phyloP scores from a whole-genome alignment of 2,329 filamentous ascomycete genomes.

The Fusarium virguliforme region DNA sequence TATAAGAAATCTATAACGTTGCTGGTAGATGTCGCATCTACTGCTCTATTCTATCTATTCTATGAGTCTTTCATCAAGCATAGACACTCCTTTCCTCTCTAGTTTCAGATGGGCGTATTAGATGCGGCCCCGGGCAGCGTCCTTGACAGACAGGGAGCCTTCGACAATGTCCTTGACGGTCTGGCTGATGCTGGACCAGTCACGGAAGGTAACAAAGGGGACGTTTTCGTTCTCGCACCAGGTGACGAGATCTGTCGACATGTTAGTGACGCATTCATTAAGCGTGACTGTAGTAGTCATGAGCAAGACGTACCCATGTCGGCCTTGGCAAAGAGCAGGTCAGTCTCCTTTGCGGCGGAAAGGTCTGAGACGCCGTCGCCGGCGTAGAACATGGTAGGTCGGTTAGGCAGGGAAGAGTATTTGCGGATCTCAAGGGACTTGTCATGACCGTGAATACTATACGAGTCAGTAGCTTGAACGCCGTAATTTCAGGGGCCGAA shows the following conservation, averaged over 20 bases:
- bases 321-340: slow-evolving; percentile 93
- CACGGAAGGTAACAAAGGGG: slow-evolving; percentile 89
- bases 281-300: neutral
- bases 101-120: slow-evolving; percentile 37
- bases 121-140: slow-evolving; percentile 72
- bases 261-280: slow-evolving; percentile 15
- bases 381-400: slow-evolving; percentile 92
- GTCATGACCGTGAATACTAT: slow-evolving; percentile 91
- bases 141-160: slow-evolving; percentile 79
- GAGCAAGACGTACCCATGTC: slow-evolving; percentile 77
- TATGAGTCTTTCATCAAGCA: slow-evolving; percentile 30
- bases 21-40: slow-evolving; percentile 31
- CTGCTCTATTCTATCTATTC: slow-evolving; percentile 36
- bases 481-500: too few species aligned
- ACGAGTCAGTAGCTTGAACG: slow-evolving; percentile 18
- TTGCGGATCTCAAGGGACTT: slow-evolving; percentile 93
- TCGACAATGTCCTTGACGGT: slow-evolving; percentile 84
- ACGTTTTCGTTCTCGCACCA: slow-evolving; percentile 89
- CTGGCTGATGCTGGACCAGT: slow-evolving; percentile 84
- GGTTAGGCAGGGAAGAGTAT: slow-evolving; percentile 82
- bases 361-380: slow-evolving; percentile 95
- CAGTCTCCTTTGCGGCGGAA: slow-evolving; percentile 92
- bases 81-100: slow-evolving; percentile 10
- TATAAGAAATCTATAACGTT: slow-evolving; percentile 37
- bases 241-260: slow-evolving; percentile 79